These are phyloP conservation scores for Papiliotrema laurentii DNA, from an alignment of 1,284 basidiomycete species.

Conservation along the genomic window DNA sequence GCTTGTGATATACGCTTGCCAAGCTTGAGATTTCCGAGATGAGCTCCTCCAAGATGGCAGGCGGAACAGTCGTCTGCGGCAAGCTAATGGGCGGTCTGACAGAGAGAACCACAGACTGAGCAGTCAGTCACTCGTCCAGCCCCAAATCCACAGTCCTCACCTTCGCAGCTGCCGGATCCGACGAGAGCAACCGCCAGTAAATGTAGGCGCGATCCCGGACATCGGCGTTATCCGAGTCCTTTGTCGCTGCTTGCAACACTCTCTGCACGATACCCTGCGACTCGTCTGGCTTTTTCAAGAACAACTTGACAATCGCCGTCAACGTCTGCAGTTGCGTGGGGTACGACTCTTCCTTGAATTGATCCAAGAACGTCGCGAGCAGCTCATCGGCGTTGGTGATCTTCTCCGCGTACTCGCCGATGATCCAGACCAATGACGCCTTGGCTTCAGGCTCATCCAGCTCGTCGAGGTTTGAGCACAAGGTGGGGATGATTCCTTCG, in stretches of 20 bases:
- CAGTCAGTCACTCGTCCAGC: background rate
- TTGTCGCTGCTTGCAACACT: constrained; percentile 94
- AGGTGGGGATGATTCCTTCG: constrained; percentile 85
- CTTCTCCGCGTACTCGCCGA: constrained; percentile 93
- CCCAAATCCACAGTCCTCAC: constrained; percentile 49
- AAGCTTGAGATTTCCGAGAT: constrained; percentile 79
- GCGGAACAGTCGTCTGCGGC: constrained; percentile 81
- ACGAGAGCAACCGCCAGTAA: constrained; percentile 89
- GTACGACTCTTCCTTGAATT: constrained; percentile 90
- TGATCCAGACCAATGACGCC: constrained; percentile 95
- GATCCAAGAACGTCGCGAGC: constrained; percentile 84
- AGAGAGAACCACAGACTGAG: constrained; percentile 82
- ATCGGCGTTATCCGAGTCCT: constrained; percentile 96
- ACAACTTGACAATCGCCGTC: constrained; percentile 93
- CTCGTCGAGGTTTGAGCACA: constrained; percentile 87
- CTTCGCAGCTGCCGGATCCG: constrained; percentile 90
- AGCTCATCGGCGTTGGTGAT: constrained; percentile 96
- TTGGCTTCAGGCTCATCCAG: constrained; percentile 96
- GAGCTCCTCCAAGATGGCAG: constrained; percentile 88
- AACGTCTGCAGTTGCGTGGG: constrained; percentile 81
- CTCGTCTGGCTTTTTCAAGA: constrained; percentile 88
- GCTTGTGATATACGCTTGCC: constrained; percentile 94
- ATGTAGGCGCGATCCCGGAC: constrained; percentile 91
- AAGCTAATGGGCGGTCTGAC: constrained; percentile 89
- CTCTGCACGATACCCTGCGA: constrained; percentile 90